Evolutionary conservation across 2,329 filamentous ascomycete species (phyloP).

Genomic region (Mycosphaerelloides madeirae): DNA sequence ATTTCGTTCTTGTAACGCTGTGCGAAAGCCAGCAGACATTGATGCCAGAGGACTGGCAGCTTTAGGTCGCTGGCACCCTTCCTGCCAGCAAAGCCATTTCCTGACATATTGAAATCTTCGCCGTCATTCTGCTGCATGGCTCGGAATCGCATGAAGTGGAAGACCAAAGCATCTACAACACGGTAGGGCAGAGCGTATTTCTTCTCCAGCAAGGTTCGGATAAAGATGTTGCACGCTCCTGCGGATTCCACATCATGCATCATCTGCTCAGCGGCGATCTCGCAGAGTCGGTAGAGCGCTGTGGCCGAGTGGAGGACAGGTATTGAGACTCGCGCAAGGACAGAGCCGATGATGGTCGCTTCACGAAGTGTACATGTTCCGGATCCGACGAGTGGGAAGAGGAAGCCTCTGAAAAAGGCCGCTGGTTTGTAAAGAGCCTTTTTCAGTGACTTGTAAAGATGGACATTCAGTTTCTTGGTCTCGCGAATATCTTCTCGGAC

Average conservation of each 20-base stretch:
- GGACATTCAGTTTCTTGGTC: conserved; percentile 90
- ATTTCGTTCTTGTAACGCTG: conserved; percentile 94
- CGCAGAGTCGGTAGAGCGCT: conserved; percentile 84
- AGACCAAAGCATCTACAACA: conserved; percentile 89
- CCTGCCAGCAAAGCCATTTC: conserved; percentile 31
- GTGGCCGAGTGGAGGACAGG: conserved; percentile 90
- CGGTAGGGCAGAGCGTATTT: conserved; percentile 94
- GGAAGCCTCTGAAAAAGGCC: conserved; percentile 92
- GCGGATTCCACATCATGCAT: conserved; percentile 77
- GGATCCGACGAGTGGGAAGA: conserved; percentile 81
- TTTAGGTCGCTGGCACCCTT: conserved; percentile 42
- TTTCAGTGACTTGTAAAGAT: conserved; percentile 90
- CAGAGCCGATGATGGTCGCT: conserved; percentile 83
- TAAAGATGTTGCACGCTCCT: conserved; percentile 91
- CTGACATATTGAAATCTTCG: conserved; percentile 54
- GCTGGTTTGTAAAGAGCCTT: conserved; percentile 90
- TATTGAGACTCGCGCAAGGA: conserved; percentile 77
- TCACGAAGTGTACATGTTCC: conserved; percentile 90
- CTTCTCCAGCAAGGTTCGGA: conserved; percentile 89
- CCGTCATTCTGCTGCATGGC: conserved; percentile 59
- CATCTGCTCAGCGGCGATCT: conserved; percentile 88
- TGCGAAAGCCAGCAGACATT: conserved; percentile 85
- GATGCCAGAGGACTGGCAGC: conserved; percentile 93
- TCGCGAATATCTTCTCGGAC: conserved; percentile 94
- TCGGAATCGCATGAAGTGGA: conserved; percentile 90